A percentile compares a stretch with the other conserved stretches of the same genome.
phyloP scores from a whole-genome alignment of 805 yeast genomes.

The Ogataea haglerorum region DNA sequence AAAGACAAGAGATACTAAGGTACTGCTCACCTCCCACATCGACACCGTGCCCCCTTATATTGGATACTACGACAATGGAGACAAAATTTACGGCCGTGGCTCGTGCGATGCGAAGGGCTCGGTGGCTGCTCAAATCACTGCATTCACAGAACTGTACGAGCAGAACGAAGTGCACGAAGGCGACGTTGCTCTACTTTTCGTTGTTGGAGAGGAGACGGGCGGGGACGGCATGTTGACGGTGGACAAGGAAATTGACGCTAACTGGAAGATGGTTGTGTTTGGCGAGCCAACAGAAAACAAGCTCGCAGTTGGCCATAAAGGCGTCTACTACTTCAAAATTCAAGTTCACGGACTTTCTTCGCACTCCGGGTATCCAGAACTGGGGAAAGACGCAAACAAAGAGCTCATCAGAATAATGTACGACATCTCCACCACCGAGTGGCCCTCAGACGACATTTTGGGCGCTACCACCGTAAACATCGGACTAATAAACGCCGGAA shows the following conservation, averaged over 20 bases:
- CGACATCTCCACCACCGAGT: constrained; percentile 39
- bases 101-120: constrained; percentile 70
- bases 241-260: constrained; percentile 35
- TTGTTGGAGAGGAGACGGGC: constrained; percentile 68
- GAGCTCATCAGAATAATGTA: constrained; percentile 50
- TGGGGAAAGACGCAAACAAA: constrained; percentile 61
- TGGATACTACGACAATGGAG: constrained; percentile 46
- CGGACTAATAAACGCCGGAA: constrained; percentile 57
- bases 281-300: constrained; percentile 76
- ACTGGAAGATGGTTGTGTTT: constrained; percentile 61
- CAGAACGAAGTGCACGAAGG: constrained; percentile 43
- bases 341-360: constrained; percentile 53
- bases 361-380: constrained; percentile 69
- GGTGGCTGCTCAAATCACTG: constrained; percentile 58
- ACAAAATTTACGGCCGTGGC: constrained; percentile 62
- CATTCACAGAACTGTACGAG: constrained; percentile 46
- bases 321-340: constrained; percentile 42
- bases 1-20: constrained; percentile 40
- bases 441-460: constrained; percentile 50
- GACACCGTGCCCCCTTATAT: constrained; percentile 72
- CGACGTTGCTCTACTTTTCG: constrained; percentile 56
- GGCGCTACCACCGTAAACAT: constrained; percentile 63
- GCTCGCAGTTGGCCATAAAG: constrained; percentile 70
- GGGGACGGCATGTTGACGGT: constrained; percentile 61
- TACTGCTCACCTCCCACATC: constrained; percentile 59